Conservation (phyloP, 2,329 filamentous ascomycete species). For the Ceratocystis albifundus region DNA sequence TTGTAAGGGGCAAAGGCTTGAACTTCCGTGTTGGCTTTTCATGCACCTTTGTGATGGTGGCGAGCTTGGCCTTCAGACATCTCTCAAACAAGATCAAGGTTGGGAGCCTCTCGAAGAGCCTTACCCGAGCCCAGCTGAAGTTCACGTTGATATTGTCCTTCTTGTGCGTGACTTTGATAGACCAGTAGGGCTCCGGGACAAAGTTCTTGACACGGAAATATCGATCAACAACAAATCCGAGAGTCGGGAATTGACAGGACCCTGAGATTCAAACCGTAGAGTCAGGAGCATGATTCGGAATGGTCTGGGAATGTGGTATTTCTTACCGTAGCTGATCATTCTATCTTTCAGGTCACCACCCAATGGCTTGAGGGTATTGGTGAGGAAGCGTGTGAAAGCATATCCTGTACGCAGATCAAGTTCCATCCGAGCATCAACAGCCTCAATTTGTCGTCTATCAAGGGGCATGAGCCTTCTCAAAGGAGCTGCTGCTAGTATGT, state of each 20-base stretch:
- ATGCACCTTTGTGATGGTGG: slow-evolving; percentile 71
- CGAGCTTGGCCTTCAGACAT: slow-evolving; percentile 64
- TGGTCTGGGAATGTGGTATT: background rate
- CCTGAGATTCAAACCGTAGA: slow-evolving; percentile 35
- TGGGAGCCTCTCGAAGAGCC: slow-evolving; percentile 77
- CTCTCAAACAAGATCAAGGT: slow-evolving; percentile 75
- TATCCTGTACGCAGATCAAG: slow-evolving; percentile 85
- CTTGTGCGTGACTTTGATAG: slow-evolving; percentile 70
- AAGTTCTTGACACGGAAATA: slow-evolving; percentile 94
- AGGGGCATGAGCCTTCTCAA: slow-evolving; percentile 56
- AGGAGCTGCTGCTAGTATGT: slow-evolving; percentile 69
- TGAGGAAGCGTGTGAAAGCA: slow-evolving; percentile 83
- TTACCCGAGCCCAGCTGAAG: slow-evolving; percentile 71
- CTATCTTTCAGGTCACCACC: slow-evolving; percentile 54
- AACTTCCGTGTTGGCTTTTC: slow-evolving; percentile 89
- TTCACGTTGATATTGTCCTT: slow-evolving; percentile 68
- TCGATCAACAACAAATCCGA: slow-evolving; percentile 92
- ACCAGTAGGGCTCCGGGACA: slow-evolving; percentile 84
- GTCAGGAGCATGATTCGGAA: background rate
- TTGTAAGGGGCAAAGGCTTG: slow-evolving; percentile 87
- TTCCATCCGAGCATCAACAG: slow-evolving; percentile 80
- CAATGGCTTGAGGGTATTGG: slow-evolving; percentile 60
- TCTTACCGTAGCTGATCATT: slow-evolving; percentile 68
- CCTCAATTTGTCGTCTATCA: slow-evolving; percentile 76
- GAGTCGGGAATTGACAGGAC: slow-evolving; percentile 91